These are phyloP conservation scores for Alternaria viburni DNA, from an alignment of 2,329 filamentous ascomycete species.

Conservation along the genomic window DNA sequence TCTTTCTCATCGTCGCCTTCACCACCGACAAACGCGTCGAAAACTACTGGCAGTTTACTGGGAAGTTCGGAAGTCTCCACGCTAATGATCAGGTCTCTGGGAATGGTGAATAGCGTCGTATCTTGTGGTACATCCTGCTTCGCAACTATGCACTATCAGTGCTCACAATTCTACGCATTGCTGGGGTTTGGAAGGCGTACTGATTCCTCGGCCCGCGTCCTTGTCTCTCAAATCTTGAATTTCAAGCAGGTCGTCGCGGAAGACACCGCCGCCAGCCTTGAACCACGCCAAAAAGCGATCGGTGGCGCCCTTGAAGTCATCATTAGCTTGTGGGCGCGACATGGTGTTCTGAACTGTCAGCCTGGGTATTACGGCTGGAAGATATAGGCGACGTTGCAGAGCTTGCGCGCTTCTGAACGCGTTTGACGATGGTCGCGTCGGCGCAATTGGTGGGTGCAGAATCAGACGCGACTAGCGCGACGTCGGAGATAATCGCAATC, in stretches of 20 bases:
- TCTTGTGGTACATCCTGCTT: constrained; percentile 23
- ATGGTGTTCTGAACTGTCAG: too few relatives aligned
- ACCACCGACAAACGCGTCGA: constrained; percentile 14
- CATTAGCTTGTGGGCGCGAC: not conserved
- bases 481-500: not conserved
- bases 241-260: constrained; percentile 28
- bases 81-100: constrained; percentile 28
- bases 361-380: too few relatives aligned
- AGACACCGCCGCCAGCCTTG: constrained; percentile 25
- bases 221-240: constrained; percentile 25
- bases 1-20: constrained; percentile 21
- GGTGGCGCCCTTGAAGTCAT: constrained; percentile 23
- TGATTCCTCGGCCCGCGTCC: constrained; percentile 31
- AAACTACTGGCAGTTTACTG: constrained; percentile 20
- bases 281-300: constrained; percentile 28
- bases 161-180: accelerated
- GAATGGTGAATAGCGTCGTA: constrained; percentile 27
- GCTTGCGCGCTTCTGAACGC: not conserved
- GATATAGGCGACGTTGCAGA: not conserved
- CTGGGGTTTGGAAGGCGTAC: constrained; percentile 1
- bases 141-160: constrained; percentile 16
- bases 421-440: not conserved
- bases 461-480: not conserved
- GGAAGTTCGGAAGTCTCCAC: constrained; percentile 25
- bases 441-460: not conserved